Evolutionary conservation across 148 eudicot species (phyloP).

Genomic region (Heliamphora exappendiculata): DNA sequence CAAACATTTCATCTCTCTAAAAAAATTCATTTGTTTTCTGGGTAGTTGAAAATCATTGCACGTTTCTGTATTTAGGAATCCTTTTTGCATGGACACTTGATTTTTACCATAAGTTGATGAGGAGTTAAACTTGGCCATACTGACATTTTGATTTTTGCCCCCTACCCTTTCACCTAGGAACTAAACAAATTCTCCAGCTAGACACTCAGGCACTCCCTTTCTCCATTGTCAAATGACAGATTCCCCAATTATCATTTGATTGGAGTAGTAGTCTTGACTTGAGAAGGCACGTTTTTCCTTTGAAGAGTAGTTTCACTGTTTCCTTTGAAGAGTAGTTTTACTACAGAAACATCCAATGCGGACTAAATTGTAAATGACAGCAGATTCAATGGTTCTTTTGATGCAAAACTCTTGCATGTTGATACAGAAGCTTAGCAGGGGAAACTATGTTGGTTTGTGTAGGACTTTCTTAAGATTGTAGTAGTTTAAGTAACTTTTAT

Average conservation of each 20-base stretch:
- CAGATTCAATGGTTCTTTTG: background rate
- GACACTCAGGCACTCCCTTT: no score
- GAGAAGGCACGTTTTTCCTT: background rate
- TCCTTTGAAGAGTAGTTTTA: background rate
- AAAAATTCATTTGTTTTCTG: background rate
- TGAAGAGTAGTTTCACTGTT: background rate
- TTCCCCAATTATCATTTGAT: no score
- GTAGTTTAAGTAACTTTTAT: background rate
- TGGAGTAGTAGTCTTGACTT: no score
- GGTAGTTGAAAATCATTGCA: background rate
- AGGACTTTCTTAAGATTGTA: background rate
- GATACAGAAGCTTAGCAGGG: background rate
- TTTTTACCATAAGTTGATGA: no score
- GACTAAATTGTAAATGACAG: background rate
- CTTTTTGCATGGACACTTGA: no score
- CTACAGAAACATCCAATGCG: background rate
- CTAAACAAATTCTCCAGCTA: no score
- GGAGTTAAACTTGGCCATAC: no score
- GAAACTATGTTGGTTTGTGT: background rate
- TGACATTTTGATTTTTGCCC: no score
- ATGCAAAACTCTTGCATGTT: background rate
- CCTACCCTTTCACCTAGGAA: no score
- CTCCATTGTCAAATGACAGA: no score
- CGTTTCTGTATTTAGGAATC: no score
- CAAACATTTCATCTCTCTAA: no score